These are phyloP conservation scores for Aplosporella prunicola DNA, from an alignment of 2,329 filamentous ascomycete species.

Conservation along the genomic window DNA sequence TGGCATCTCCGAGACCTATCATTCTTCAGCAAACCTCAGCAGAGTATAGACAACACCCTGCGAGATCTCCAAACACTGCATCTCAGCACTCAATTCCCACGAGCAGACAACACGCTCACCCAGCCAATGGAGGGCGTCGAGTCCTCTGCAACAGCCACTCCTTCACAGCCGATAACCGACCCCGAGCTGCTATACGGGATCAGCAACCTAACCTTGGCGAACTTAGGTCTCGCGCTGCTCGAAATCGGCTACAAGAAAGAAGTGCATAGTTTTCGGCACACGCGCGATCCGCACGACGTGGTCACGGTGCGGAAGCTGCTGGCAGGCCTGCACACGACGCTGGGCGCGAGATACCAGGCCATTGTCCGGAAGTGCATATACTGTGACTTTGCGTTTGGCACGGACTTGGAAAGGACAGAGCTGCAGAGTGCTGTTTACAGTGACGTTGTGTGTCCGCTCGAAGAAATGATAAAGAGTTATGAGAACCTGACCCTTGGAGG, in stretches of 20 bases:
- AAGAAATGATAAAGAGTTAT: conserved; percentile 38
- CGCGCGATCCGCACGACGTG: background rate
- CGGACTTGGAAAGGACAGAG: background rate
- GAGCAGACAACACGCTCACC: too few relatives aligned
- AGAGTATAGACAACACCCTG: conserved; percentile 1
- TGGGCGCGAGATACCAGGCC: background rate
- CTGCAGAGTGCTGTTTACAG: conserved; percentile 6
- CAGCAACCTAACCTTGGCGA: conserved; percentile 19
- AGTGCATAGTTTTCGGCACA: conserved; percentile 14
- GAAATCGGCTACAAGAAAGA: conserved; percentile 20
- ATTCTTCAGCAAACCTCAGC: conserved; percentile 12
- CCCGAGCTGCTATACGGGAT: conserved; percentile 14
- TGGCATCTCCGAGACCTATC: conserved; percentile 16
- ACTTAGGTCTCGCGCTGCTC: conserved; percentile 19
- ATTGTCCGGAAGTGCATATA: background rate
- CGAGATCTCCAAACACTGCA: conserved; percentile 15
- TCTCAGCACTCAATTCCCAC: conserved; percentile 12
- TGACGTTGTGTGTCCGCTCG: conserved; percentile 27
- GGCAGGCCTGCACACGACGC: background rate
- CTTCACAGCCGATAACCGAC: too few relatives aligned
- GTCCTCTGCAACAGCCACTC: background rate
- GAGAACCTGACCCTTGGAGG: background rate
- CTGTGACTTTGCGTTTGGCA: background rate
- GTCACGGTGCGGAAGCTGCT: background rate
- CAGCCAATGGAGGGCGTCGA: too few relatives aligned